These are phyloP conservation scores for Colletotrichum sp. DNA, from an alignment of 2,329 filamentous ascomycete species.

Conservation along the genomic window DNA sequence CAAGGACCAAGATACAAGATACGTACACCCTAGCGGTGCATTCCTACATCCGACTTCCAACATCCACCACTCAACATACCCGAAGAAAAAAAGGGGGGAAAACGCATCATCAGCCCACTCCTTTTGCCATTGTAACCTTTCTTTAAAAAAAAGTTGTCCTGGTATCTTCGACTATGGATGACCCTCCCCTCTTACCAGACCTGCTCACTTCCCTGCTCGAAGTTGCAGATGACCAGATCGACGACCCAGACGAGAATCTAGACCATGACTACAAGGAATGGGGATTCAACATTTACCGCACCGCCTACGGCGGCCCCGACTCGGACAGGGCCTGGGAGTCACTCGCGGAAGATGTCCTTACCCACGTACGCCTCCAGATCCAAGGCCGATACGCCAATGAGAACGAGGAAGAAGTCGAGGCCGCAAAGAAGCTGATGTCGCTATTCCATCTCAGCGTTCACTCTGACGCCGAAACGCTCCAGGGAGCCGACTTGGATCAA, in stretches of 20 bases:
- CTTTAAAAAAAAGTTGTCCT: not conserved
- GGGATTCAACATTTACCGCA: not conserved
- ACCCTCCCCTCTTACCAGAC: not conserved
- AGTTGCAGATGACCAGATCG: not conserved
- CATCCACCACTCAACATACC: not conserved
- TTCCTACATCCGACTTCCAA: not conserved
- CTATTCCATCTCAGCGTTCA: not conserved
- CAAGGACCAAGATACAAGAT: no score
- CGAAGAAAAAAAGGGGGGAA: not conserved
- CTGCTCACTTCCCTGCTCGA: not conserved
- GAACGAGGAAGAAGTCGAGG: not conserved
- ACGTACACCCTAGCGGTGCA: no score
- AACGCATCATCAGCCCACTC: not conserved
- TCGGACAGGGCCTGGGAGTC: not conserved
- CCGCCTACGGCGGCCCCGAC: not conserved
- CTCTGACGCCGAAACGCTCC: not conserved
- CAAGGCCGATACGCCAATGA: not conserved
- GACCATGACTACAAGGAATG: not conserved
- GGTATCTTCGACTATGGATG: not conserved
- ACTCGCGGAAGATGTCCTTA: not conserved
- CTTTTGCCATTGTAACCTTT: not conserved
- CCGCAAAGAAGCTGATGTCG: not conserved
- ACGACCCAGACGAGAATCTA: not conserved
- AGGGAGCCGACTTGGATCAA: not conserved
- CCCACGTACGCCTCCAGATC: not conserved